Percentiles rank a stretch among this genome's conserved stretches.
Evolutionary conservation across 371 early-diverging fungal genomes (phyloP).

Genomic region (Nosema muscidifuracis): DNA sequence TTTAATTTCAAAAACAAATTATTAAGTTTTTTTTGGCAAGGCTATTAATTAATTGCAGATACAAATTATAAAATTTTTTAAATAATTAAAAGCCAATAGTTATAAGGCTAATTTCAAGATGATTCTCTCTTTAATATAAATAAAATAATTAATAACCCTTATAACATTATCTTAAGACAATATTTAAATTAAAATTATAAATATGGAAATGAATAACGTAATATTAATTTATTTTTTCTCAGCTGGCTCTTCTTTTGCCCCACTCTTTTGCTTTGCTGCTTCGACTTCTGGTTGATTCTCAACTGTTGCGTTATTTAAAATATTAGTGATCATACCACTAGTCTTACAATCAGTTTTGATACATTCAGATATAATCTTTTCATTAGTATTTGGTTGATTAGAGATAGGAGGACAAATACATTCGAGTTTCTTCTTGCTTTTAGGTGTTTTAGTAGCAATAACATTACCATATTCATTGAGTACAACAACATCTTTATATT

Average conservation of each 20-base stretch:
- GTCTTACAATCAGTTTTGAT: background rate
- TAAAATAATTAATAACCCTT: too few relatives aligned
- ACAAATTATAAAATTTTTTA: too few relatives aligned
- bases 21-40: too few relatives aligned
- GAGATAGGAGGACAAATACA: slow-evolving; percentile 1
- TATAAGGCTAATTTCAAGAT: too few relatives aligned
- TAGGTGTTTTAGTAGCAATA: background rate
- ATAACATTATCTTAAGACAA: too few relatives aligned
- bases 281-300: background rate
- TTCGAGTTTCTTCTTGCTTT: background rate
- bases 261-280: background rate
- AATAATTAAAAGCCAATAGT: too few relatives aligned
- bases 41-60: too few relatives aligned
- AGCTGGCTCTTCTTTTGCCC: background rate
- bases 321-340: background rate
- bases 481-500: background rate
- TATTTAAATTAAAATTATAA: too few relatives aligned
- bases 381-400: background rate
- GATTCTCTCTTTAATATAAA: too few relatives aligned
- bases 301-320: slow-evolving; percentile 6
- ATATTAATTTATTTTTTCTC: background rate
- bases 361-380: background rate
- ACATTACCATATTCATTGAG: slow-evolving; percentile 13
- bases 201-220: too few relatives aligned
- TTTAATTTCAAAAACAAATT: too few relatives aligned